Evolutionary conservation across 2,329 filamentous ascomycete species (phyloP), one percentile per base, ranked within the genome.

Genomic region (Rosellinia necatrix): DNA sequence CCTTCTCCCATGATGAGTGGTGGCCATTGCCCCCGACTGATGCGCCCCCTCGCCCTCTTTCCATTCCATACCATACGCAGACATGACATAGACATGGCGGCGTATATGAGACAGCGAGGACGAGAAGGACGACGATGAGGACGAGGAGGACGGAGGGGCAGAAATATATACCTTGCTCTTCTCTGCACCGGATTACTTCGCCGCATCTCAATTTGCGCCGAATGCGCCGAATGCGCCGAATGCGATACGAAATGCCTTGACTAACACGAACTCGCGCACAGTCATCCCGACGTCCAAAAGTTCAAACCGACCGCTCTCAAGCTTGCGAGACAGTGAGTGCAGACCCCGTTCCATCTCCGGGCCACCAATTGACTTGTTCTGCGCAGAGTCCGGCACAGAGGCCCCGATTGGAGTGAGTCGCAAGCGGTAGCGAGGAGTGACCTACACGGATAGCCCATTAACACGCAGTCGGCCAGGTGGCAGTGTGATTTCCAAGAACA

Each of bases 341-440:
- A n/a, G 17, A 44, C 50, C 42, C 13, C 47, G 32, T 27, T 21
- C 30, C 12, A 47, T 30, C 35, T 60, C 19, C 37, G 17, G 43
- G 58, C 51, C 51, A 55, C 65, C 64, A 73, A 74, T 74, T 76
- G 72, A 78, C 79, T 65, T 65, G 63, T 58, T 61, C 15, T 69
- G 63, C 66, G 67, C 74, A 96, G 91, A 73, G 85, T 97, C 72
- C 92, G 96, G 69, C 94, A 99, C 78, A 88, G 94, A 76, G 94
- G 94, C 68, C 94, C 94, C 70, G 94, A 99, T 81, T 99, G 94
- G 94, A 96, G 91, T 94, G 81, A 88, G 90, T 85, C 68, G 61
- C 64, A 52, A 60, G 58, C 42, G 72, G 1, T 21, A 6, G 9
- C 38, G 6, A 38, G 19, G 15, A 61, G 65, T 63, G 64, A 59